Base-by-base conservation (phyloP, 2,329 filamentous ascomycete species). In the Scopulariopsis brevicaulis region DNA sequence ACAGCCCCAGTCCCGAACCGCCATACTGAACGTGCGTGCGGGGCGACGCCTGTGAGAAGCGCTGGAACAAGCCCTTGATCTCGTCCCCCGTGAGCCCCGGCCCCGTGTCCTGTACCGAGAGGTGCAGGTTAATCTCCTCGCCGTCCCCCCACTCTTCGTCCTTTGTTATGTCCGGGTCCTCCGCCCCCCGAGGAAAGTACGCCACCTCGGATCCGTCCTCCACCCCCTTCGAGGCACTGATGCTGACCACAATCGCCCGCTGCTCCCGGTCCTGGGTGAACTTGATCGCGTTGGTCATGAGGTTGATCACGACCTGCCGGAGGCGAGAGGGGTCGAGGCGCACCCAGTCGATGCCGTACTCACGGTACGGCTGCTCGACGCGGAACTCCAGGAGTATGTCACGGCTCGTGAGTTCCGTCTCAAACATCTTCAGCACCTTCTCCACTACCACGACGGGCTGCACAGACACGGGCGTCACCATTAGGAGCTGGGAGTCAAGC, bases 351-450 rank as follows among this genome's bases (percentile, higher is more conserved):
- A 91, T 75, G 2, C 76, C 77, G 53, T 90, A 70, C 18, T 81
- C 75, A 15, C 80, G 74, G 66, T 87, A 90, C 0, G 84, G 85
- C 52, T 85, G 77, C 63, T 89, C 84, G 48, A 91, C 79, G 1
- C 77, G 75, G 63, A 90, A 87, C 46, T 84, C 78, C 69, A 90
- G 82, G 56, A 82, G 77, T 60, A 93, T 92, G 51, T 84, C 83
- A 59, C 89, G 86, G 8, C 84, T 84, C 53, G 82, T 77, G 15
- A 93, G 71, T 66, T 93, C 88, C 10, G 85, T 79, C 69, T 91
- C 87, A 64, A 91, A 90, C 83, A 93, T 90, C 67, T 89, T 89
- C 51, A 90, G 71, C 1, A 86, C 85, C 37, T 83, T 76, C 61
- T 86, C 81, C 1, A 89, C 83, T 8, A 89, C 81, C 25, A 81